These are phyloP conservation scores for Crepidotus variabilis DNA, from an alignment of 768 basidiomycete genomes.

Conservation along the genomic window DNA sequence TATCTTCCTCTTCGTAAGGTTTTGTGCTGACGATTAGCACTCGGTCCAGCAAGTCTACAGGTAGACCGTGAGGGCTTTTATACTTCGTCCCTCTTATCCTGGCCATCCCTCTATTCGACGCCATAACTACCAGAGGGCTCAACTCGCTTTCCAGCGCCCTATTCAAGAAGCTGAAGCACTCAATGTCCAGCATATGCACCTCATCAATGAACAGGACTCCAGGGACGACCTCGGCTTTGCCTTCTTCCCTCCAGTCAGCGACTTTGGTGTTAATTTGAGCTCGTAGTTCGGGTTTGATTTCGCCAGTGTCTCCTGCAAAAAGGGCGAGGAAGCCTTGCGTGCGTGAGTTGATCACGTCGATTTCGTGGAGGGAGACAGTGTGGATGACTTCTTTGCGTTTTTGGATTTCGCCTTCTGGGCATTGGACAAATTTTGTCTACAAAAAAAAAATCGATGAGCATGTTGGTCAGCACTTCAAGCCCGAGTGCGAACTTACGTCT, in stretches of 20 bases:
- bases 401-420: slow-evolving; percentile 97
- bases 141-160: slow-evolving; percentile 92
- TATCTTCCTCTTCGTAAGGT: slow-evolving; percentile 78
- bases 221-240: slow-evolving; percentile 96
- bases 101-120: slow-evolving; percentile 93
- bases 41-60: slow-evolving; percentile 90
- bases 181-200: slow-evolving; percentile 99
- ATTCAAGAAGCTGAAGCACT: slow-evolving; percentile 98
- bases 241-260: slow-evolving; percentile 96
- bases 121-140: slow-evolving; percentile 96
- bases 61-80: slow-evolving; percentile 91
- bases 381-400: slow-evolving; percentile 97
- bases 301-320: slow-evolving; percentile 94
- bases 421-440: slow-evolving; percentile 97
- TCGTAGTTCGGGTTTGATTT: slow-evolving; percentile 95
- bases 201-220: slow-evolving; percentile 99
- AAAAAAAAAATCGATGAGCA: background rate
- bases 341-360: slow-evolving; percentile 98
- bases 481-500: slow-evolving; percentile 61
- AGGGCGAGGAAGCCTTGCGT: slow-evolving; percentile 98
- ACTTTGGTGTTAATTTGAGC: slow-evolving; percentile 97
- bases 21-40: slow-evolving; percentile 95
- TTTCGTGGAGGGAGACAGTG: slow-evolving; percentile 96
- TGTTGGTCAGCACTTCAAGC: background rate
- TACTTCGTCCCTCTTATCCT: slow-evolving; percentile 94